Evolutionary conservation across 768 basidiomycete species (phyloP).

Genomic region (Sporobolomyces phaffii): DNA sequence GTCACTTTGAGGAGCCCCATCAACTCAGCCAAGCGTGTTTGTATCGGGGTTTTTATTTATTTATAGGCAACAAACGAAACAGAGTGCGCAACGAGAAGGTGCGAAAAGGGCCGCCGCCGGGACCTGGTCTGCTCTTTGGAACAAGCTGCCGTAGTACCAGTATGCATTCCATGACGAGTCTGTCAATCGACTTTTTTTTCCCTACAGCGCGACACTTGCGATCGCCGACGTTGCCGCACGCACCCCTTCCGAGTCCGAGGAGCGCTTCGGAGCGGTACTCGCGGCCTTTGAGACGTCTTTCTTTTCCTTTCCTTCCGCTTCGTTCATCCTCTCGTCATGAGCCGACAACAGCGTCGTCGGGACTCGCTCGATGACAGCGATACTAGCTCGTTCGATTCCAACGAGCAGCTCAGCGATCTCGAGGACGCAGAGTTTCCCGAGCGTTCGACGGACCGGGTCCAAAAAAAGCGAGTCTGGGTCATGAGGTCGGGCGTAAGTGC

Average conservation of each 20-base stretch:
- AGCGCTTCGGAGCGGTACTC: background rate
- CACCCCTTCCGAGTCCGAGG: background rate
- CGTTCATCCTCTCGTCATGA: background rate
- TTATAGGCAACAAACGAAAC: constrained; percentile 28
- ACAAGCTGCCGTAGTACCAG: constrained; percentile 1
- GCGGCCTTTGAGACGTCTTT: background rate
- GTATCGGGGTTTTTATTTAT: too few relatives aligned
- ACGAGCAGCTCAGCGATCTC: constrained; percentile 3
- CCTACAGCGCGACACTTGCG: background rate
- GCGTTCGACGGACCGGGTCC: background rate
- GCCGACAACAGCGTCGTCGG: background rate
- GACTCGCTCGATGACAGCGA: background rate
- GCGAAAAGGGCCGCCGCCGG: constrained; percentile 6
- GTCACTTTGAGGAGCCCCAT: too few relatives aligned
- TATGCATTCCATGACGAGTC: too few relatives aligned
- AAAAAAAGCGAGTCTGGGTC: background rate
- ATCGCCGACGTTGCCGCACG: background rate
- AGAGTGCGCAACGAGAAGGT: constrained; percentile 18
- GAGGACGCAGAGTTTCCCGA: background rate
- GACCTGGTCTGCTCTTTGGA: constrained; percentile 4
- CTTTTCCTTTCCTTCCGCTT: background rate
- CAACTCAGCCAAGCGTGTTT: too few relatives aligned
- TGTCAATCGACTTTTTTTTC: too few relatives aligned
- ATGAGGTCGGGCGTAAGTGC: constrained; percentile 9
- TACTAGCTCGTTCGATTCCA: background rate